A percentile compares a stretch with the other conserved stretches of the same genome.
phyloP scores from a whole-genome alignment of 352 stramenopile genomes.

The Globisporangium megalacanthum region DNA sequence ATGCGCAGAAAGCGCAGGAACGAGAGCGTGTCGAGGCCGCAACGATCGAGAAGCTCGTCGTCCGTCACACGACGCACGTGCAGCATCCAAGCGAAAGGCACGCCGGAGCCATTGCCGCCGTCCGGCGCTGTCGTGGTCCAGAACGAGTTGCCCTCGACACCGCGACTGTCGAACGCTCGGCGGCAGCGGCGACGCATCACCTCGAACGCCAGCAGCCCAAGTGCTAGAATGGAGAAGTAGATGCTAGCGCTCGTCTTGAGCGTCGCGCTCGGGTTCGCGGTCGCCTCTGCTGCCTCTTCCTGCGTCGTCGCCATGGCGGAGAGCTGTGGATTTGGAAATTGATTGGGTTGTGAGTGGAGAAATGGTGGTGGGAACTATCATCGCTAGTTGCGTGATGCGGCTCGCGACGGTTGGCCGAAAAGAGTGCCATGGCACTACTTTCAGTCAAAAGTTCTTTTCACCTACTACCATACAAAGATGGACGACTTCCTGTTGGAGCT shows the following conservation, averaged over 20 bases:
- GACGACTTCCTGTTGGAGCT: conserved; percentile 77
- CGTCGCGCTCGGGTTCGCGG: conserved; percentile 61
- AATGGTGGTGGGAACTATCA: not conserved
- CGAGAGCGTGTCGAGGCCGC: conserved; percentile 68
- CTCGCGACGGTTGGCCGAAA: not conserved
- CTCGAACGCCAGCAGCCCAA: conserved; percentile 58
- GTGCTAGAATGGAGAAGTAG: conserved; percentile 48
- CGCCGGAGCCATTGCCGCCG: not conserved
- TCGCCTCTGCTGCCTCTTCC: conserved; percentile 38
- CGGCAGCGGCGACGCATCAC: conserved; percentile 44
- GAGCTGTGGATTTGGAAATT: not conserved
- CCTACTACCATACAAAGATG: conserved; percentile 20
- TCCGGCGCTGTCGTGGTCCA: conserved; percentile 14
- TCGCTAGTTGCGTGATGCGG: too few species aligned
- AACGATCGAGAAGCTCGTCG: conserved; percentile 62
- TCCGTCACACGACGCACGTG: conserved; percentile 38
- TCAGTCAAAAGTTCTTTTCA: not conserved
- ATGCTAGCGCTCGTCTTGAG: conserved; percentile 63
- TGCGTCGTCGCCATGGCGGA: conserved; percentile 33
- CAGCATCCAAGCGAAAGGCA: conserved; percentile 48
- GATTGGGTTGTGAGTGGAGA: not conserved
- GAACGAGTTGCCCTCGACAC: conserved; percentile 23
- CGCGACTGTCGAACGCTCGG: conserved; percentile 49
- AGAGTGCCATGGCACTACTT: not conserved
- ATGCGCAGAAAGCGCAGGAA: conserved; percentile 69